Evolutionary conservation across 805 yeast genomes (phyloP), one percentile per base, ranked within the genome.

Genomic region (Sugiyamaella smithiae): DNA sequence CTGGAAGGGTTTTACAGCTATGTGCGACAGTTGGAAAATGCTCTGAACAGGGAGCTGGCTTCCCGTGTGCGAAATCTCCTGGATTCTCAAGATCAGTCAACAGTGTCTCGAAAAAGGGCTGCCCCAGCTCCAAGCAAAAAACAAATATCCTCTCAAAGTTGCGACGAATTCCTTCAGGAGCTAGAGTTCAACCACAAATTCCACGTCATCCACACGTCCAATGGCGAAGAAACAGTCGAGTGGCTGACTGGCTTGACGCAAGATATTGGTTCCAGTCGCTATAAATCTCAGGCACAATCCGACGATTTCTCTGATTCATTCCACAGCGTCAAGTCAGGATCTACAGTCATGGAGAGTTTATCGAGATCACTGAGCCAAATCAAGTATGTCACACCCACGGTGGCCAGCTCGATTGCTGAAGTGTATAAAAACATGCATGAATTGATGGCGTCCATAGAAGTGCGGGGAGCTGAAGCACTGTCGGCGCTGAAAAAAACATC

Each of bases 321-420:
- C 9, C 51, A 52, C 12, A 28, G 19, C 5, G 50, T 55, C 32
- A 49, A 48, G 22, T 43, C 53, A 6, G 61, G 61, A 5, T 26
- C 42, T 3, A 28, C 43, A 26, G 32, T 50, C 19, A 14, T 22
- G 23, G 59, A 57, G 35, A 48, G 53, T 3, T 22, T 52, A 17
- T 14, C 25, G 19, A 45, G 45, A 37, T 33, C 53, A 8, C 49
- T 57, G 12, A 38, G 31, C 3, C 53, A 50, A 12, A 52, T 57
- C 40, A 54, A 52, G 35, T 56, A 56, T 37, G 57, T 57, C 32
- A 56, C 58, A 5, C 57, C 59, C 8, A n/a, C 32, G 5, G 29
- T 52, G 2, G 48, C 59, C n/a, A 26, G 23, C 12, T 20, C 51
- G 8, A 33, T 57, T 20, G 40, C 49, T 17, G 43, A 23, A 9